Evolutionary conservation across 2,329 filamentous ascomycete species (phyloP).

Genomic region (Fusarium vanettenii): DNA sequence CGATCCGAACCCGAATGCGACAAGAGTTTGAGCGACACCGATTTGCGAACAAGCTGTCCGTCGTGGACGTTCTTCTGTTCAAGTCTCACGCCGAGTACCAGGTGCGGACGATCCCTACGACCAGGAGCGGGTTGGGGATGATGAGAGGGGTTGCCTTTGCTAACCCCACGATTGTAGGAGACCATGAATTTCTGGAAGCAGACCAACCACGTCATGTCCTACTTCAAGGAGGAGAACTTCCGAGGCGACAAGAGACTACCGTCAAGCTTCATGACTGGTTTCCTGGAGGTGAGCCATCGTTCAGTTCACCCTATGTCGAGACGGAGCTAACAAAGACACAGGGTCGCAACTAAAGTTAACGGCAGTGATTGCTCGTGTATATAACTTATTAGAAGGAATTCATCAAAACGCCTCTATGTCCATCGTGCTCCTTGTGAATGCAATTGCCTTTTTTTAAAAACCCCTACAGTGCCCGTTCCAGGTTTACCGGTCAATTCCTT

Average conservation of each 20-base stretch:
- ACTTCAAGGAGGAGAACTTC: constrained; percentile 87
- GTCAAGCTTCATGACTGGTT: constrained; percentile 91
- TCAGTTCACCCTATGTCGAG: background rate
- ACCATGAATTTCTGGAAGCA: constrained; percentile 99
- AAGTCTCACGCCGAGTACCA: constrained; percentile 95
- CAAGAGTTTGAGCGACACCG: constrained; percentile 97
- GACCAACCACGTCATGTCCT: constrained; percentile 93
- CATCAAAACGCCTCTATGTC: constrained; percentile 48
- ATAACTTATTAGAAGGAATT: constrained; percentile 50
- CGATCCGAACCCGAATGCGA: constrained; percentile 91
- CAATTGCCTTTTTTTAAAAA: constrained; percentile 19
- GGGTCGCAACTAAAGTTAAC: constrained; percentile 66
- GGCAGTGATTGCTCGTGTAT: constrained; percentile 47
- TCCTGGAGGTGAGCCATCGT: constrained; percentile 92
- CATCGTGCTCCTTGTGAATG: constrained; percentile 42
- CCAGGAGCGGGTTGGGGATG: constrained; percentile 62
- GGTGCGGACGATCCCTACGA: constrained; percentile 62
- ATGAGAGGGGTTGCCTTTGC: constrained; percentile 1
- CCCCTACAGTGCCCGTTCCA: background rate
- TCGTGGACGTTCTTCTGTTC: constrained; percentile 89
- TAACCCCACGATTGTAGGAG: constrained; percentile 69
- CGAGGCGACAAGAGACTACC: constrained; percentile 83
- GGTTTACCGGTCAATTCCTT: constrained; percentile 48
- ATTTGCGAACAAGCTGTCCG: constrained; percentile 88
- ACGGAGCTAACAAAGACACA: constrained; percentile 44